Evolutionary conservation across 106 monocot species (phyloP).

Genomic region (Posidonia australis): DNA sequence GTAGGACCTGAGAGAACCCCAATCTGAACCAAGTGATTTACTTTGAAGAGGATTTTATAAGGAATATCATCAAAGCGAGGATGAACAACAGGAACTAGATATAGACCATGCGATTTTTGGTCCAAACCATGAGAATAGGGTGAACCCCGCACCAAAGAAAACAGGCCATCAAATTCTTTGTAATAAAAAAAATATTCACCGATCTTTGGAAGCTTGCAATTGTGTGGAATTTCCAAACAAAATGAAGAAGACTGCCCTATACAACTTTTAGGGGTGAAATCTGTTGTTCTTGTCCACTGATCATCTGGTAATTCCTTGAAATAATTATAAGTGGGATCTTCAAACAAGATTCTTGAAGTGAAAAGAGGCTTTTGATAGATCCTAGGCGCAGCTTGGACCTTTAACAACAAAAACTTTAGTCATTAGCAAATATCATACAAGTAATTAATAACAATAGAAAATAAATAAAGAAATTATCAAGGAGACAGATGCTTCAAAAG

Average conservation of each 20-base stretch:
- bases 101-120: slow-evolving; percentile 13
- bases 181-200: slow-evolving; percentile 40
- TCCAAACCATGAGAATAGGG: slow-evolving; percentile 44
- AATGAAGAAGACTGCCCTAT: slow-evolving; percentile 71
- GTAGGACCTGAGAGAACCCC: slow-evolving; percentile 79
- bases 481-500: too few relatives aligned
- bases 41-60: slow-evolving; percentile 62
- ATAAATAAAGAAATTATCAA: too few relatives aligned
- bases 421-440: background rate
- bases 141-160: slow-evolving; percentile 17
- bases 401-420: background rate
- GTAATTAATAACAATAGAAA: background rate
- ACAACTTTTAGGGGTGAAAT: slow-evolving; percentile 53
- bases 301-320: slow-evolving; percentile 53
- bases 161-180: slow-evolving; percentile 25
- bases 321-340: slow-evolving; percentile 32
- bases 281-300: slow-evolving; percentile 74
- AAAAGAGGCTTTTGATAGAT: slow-evolving; percentile 27
- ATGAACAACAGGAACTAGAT: slow-evolving; percentile 63
- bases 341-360: slow-evolving; percentile 14
- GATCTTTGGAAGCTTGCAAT: slow-evolving; percentile 39
- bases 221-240: slow-evolving; percentile 52
- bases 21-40: slow-evolving; percentile 81
- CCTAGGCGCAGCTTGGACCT: slow-evolving; percentile 73
- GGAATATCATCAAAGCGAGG: slow-evolving; percentile 35